These are phyloP conservation scores for Mallotus japonicus DNA, from an alignment of 441 rosid species.

Conservation along the genomic window DNA sequence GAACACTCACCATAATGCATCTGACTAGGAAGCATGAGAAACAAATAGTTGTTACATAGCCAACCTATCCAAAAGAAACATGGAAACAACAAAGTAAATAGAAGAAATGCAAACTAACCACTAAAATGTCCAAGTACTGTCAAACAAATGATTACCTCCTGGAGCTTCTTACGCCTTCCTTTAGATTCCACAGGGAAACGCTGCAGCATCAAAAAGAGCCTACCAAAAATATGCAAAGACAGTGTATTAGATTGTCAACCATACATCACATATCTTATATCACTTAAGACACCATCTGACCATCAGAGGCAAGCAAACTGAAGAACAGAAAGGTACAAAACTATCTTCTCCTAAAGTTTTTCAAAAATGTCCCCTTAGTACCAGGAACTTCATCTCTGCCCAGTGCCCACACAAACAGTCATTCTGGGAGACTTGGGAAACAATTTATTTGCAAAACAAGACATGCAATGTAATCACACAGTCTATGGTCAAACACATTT, in stretches of 20 bases:
- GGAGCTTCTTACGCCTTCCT: slow-evolving; percentile 86
- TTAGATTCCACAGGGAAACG: slow-evolving; percentile 93
- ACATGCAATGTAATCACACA: too few species aligned
- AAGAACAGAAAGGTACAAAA: too few species aligned
- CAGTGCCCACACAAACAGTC: too few species aligned
- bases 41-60: slow-evolving; percentile 87
- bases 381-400: too few species aligned
- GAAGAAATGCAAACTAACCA: background rate
- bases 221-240: slow-evolving; percentile 30
- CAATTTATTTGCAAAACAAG: too few species aligned
- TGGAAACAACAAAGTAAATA: slow-evolving; percentile 1
- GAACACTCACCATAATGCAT: slow-evolving; percentile 73
- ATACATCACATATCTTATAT: background rate
- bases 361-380: too few species aligned
- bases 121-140: slow-evolving; percentile 1
- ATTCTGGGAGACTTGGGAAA: too few species aligned
- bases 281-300: background rate
- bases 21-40: slow-evolving; percentile 84
- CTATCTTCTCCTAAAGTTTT: too few species aligned
- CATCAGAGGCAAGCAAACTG: background rate
- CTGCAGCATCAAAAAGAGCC: slow-evolving; percentile 90
- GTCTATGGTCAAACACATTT: too few species aligned
- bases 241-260: background rate
- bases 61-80: slow-evolving; percentile 61
- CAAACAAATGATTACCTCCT: slow-evolving; percentile 55